A percentile compares a stretch with the other conserved stretches of the same genome.
Conservation (phyloP, 495 filamentous ascomycete species). For the Aspergillus cavernicola region DNA sequence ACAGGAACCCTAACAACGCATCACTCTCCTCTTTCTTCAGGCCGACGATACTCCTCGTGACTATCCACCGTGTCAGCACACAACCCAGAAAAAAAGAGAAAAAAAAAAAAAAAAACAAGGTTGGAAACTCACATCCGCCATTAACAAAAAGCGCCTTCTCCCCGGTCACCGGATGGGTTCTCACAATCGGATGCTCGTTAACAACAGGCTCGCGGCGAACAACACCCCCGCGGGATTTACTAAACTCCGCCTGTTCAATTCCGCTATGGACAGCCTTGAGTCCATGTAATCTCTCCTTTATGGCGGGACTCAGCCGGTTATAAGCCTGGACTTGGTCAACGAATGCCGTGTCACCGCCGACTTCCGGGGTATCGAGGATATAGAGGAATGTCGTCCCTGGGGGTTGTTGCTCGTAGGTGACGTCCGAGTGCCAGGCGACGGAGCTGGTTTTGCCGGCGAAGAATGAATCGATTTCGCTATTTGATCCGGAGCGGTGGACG, state of each 20-base stretch:
- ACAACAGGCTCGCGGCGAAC: slow-evolving; percentile 68
- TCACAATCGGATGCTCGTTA: slow-evolving; percentile 68
- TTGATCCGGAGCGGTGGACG: slow-evolving; percentile 68
- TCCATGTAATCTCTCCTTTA: slow-evolving; percentile 70
- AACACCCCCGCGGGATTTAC: slow-evolving; percentile 53
- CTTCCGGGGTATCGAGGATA: slow-evolving; percentile 69
- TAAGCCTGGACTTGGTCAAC: slow-evolving; percentile 72
- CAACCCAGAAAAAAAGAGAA: neutral
- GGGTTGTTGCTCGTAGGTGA: slow-evolving; percentile 79
- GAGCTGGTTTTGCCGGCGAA: slow-evolving; percentile 63
- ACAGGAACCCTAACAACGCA: slow-evolving; percentile 70
- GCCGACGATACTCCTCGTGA: slow-evolving; percentile 53
- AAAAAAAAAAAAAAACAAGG: neutral
- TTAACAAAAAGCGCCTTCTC: slow-evolving; percentile 83
- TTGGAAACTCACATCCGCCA: slow-evolving; percentile 59
- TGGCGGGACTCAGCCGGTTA: slow-evolving; percentile 65
- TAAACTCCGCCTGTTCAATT: slow-evolving; percentile 61
- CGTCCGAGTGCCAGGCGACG: slow-evolving; percentile 80
- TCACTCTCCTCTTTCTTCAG: slow-evolving; percentile 77
- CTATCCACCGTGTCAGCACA: slow-evolving; percentile 23
- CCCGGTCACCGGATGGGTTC: slow-evolving; percentile 78
- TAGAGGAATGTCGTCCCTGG: slow-evolving; percentile 83
- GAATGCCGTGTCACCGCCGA: slow-evolving; percentile 78
- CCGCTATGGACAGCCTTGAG: slow-evolving; percentile 75
- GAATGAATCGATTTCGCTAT: slow-evolving; percentile 52